Evolutionary conservation across 441 rosid species (phyloP).

Genomic region (Gossypium aridum): DNA sequence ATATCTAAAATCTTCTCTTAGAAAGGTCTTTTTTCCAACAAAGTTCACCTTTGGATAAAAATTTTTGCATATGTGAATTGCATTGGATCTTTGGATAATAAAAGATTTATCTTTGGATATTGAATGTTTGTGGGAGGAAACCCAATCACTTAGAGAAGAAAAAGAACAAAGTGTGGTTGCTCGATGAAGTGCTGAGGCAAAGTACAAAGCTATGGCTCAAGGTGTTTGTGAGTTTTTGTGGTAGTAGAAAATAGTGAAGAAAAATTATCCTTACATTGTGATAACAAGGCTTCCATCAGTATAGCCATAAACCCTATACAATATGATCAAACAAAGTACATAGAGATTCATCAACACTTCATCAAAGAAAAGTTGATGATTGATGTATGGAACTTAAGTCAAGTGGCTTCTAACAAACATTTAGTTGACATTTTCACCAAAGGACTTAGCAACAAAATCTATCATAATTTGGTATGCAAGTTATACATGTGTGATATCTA

Average conservation of each 20-base stretch:
- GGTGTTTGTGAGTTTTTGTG: neutral
- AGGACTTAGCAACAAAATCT: neutral
- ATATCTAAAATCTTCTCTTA: neutral
- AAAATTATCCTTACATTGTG: neutral
- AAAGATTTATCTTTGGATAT: too few relatives aligned
- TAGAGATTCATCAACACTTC: neutral
- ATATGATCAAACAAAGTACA: neutral
- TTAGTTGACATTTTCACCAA: neutral
- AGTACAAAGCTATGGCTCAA: neutral
- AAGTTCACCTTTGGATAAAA: neutral
- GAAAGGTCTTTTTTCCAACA: neutral
- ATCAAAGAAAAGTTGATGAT: neutral
- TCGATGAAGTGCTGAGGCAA: neutral
- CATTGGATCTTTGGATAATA: neutral
- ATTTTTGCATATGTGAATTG: neutral
- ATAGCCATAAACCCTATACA: neutral
- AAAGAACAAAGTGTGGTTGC: neutral
- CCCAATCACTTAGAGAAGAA: neutral
- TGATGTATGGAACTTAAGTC: neutral
- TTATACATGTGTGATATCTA: neutral
- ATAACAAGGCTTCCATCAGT: neutral
- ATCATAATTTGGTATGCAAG: neutral
- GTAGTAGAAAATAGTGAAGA: neutral
- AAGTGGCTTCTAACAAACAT: neutral
- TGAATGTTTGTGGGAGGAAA: neutral